Conservation (phyloP, 2,329 filamentous ascomycete genomes). For the Cryphonectria japonica region DNA sequence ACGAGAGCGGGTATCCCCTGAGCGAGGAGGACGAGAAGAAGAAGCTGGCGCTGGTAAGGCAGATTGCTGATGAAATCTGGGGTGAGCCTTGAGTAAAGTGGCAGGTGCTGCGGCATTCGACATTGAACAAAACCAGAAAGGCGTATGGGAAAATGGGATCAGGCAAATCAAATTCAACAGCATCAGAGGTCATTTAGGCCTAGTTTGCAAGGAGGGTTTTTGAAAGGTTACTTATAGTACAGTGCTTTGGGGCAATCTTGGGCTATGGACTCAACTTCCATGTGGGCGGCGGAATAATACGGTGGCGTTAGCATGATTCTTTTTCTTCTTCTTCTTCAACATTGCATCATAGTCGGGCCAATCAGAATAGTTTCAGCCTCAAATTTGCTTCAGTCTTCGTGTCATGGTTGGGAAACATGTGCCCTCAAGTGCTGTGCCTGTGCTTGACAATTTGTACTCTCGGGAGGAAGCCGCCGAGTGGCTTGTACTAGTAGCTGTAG, state of each 20-base stretch:
- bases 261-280: constrained; percentile 31
- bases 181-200: constrained; percentile 25
- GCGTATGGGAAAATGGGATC: background rate
- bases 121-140: background rate
- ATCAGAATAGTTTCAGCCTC: background rate
- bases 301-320: background rate
- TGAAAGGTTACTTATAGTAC: background rate
- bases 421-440: background rate
- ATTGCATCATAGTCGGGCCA: background rate
- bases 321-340: background rate
- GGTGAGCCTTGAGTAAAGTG: constrained; percentile 42
- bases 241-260: constrained; percentile 5
- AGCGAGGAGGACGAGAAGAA: constrained; percentile 71
- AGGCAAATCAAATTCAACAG: constrained; percentile 21
- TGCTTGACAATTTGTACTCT: background rate
- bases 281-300: constrained; percentile 11
- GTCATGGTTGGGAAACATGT: too few species aligned
- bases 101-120: constrained; percentile 42
- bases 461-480: background rate
- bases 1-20: constrained; percentile 73
- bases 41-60: constrained; percentile 72
- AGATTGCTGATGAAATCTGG: constrained; percentile 77
- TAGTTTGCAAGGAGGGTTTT: constrained; percentile 14
- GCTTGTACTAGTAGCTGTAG: background rate
- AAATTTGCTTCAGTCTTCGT: background rate